These are phyloP conservation scores for Talaromyces stipitatus DNA, from an alignment of 495 filamentous ascomycete species.

Conservation along the genomic window DNA sequence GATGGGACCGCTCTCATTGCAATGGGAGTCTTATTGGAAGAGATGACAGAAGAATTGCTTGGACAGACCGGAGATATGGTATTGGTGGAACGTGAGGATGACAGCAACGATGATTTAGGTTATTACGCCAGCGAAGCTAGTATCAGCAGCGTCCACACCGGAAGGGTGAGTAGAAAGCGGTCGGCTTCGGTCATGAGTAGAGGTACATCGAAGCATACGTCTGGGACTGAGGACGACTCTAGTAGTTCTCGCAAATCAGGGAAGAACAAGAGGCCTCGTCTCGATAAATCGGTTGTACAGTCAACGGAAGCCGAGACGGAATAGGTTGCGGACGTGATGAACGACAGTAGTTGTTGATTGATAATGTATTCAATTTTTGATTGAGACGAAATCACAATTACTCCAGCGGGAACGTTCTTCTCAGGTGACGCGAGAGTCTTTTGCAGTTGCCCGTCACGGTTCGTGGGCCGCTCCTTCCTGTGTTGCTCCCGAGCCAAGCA, in stretches of 20 bases:
- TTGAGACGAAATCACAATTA: too few species aligned
- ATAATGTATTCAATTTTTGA: too few species aligned
- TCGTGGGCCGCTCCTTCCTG: conserved; percentile 4
- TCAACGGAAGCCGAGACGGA: neutral
- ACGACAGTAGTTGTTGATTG: neutral
- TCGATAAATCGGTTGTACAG: neutral
- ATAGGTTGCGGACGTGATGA: neutral
- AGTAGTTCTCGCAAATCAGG: conserved; percentile 7
- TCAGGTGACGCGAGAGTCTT: neutral
- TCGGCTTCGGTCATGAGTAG: conserved; percentile 1
- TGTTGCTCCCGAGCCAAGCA: neutral
- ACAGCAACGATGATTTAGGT: conserved; percentile 10
- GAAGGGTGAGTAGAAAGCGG: neutral
- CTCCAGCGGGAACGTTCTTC: too few species aligned
- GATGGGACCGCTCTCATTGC: conserved; percentile 81
- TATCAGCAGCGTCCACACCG: neutral
- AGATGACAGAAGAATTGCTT: conserved; percentile 54
- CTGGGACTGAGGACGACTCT: neutral
- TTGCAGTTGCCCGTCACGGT: neutral
- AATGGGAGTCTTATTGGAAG: conserved; percentile 76
- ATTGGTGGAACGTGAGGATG: conserved; percentile 56
- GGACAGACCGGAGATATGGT: conserved; percentile 68
- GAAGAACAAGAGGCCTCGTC: conserved; percentile 1
- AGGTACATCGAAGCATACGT: neutral
- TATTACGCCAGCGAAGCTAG: neutral